Base-by-base conservation (phyloP, 208 protist species). In the Phytomonas francai region DNA sequence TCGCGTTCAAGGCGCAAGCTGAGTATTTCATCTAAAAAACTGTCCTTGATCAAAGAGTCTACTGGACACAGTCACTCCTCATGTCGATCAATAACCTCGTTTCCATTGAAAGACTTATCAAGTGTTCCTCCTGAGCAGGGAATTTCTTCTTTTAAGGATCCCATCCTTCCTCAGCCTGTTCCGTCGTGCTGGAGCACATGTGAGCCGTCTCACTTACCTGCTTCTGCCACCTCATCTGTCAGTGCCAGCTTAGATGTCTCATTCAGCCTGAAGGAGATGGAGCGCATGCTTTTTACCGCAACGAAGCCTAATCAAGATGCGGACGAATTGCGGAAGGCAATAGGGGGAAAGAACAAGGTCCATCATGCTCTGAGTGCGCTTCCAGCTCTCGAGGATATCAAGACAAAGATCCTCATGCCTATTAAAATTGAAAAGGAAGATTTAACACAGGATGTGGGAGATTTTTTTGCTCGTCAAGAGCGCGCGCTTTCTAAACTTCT, bases 191-290 rank as follows among this genome's bases (percentile, higher is more conserved):
- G 39, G 39, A 49, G 39, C 39, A 12, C 14, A 19, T 6, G 39
- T 19, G 14, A 49, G 39, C 9, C 14, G 2, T 49, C 39, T 49
- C 7, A 49, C 14, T 49, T 19, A 49, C 39, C 7, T 49, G 39
- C 39, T 49, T 49, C 39, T 49, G 14, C 39, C 16, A 22, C 16
- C 39, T 3, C 7, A 49, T 49, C 39, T 19, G 3, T 19, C 16
- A 3, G 39, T 49, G 39, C 1, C 4, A 3, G 39, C 16, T 49
- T 77, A 11, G 84, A 88, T 32, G 76, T 90, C 59, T 78, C 88
- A n/a, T 90, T 83, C 49, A 91, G 85, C 16, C 67, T 94, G 49
- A 80, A 94, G 68, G 85, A 91, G 70, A 59, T 94, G 34, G 88
- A 94, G 60, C 45, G 81, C 45, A 77, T 81, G 9, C 84, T 94